A percentile compares a stretch with the other conserved stretches of the same genome.
Evolutionary conservation across 2,329 filamentous ascomycete species (phyloP).

Genomic region (Daldinia sp.): DNA sequence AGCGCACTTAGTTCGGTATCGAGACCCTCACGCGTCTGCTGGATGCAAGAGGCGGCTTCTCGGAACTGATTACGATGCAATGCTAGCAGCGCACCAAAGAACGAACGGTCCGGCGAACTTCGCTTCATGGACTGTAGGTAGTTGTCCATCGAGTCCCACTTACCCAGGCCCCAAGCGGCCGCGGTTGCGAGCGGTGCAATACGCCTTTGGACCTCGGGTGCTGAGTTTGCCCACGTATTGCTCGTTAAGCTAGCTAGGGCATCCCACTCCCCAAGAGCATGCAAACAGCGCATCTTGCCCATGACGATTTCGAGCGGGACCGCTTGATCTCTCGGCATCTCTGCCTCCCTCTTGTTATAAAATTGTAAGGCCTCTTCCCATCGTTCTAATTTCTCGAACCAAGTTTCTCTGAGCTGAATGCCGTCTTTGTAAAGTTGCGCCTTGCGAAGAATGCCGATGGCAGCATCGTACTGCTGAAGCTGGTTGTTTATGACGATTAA

Average conservation of each 20-base stretch:
- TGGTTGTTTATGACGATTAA: conserved; percentile 99
- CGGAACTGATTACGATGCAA: conserved; percentile 96
- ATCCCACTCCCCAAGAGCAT: conserved; percentile 98
- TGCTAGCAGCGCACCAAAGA: conserved; percentile 95
- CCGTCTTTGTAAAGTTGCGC: conserved; percentile 93
- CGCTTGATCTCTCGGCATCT: conserved; percentile 68
- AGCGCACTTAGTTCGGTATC: conserved; percentile 96
- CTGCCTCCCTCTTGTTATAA: conserved; percentile 86
- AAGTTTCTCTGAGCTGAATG: conserved; percentile 95
- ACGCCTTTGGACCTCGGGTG: conserved; percentile 85
- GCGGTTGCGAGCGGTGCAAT: conserved; percentile 95
- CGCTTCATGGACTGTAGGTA: conserved; percentile 97
- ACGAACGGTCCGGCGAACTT: conserved; percentile 91
- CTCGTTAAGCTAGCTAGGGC: conserved; percentile 88
- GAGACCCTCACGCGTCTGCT: conserved; percentile 90
- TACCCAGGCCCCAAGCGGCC: conserved; percentile 94
- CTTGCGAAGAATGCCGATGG: conserved; percentile 96
- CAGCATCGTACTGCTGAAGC: conserved; percentile 96
- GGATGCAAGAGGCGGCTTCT: conserved; percentile 88
- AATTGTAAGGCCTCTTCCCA: conserved; percentile 97
- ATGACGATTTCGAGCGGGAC: conserved; percentile 93
- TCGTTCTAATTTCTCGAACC: conserved; percentile 97
- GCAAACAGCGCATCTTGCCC: conserved; percentile 99
- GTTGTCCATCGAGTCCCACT: conserved; percentile 98
- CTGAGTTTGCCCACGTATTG: conserved; percentile 93